Evolutionary conservation across 176 grass and related monocot species (phyloP).

Genomic region (Lolium rigidum): DNA sequence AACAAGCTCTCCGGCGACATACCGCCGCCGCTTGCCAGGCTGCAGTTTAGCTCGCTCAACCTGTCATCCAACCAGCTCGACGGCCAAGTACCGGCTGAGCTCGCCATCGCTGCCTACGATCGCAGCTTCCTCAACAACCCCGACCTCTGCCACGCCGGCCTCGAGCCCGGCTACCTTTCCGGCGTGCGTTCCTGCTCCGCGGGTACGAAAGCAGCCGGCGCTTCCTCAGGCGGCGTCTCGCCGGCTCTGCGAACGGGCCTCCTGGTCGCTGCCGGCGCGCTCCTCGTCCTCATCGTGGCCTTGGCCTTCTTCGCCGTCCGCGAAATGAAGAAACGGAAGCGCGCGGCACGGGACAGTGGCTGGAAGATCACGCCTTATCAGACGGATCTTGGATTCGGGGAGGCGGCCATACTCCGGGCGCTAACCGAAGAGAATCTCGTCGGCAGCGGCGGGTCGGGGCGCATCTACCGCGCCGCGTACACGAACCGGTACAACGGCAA

Average conservation of each 20-base stretch:
- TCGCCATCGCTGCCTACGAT: slow-evolving; percentile 52
- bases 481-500: slow-evolving; percentile 46
- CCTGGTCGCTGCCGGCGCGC: slow-evolving; percentile 41
- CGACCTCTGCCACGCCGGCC: slow-evolving; percentile 56
- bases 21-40: slow-evolving; percentile 46
- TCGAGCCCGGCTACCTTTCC: slow-evolving; percentile 19
- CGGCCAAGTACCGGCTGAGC: slow-evolving; percentile 53
- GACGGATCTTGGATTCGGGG: slow-evolving; percentile 50
- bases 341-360: slow-evolving; percentile 19
- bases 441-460: slow-evolving; percentile 67
- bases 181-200: slow-evolving; percentile 52
- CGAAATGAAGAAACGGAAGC: slow-evolving; percentile 47
- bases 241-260: slow-evolving; percentile 55
- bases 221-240: slow-evolving; percentile 45
- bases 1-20: slow-evolving; percentile 76
- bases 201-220: background rate
- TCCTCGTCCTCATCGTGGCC: slow-evolving; percentile 43
- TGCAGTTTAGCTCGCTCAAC: slow-evolving; percentile 54
- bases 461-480: slow-evolving; percentile 67
- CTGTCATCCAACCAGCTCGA: slow-evolving; percentile 81
- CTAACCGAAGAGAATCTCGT: slow-evolving; percentile 77
- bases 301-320: slow-evolving; percentile 48
- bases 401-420: slow-evolving; percentile 48
- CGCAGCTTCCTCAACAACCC: slow-evolving; percentile 78
- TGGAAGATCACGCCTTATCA: slow-evolving; percentile 92